Base-by-base conservation (phyloP, 139 green algal genomes). In the Chlorella sp. region DNA sequence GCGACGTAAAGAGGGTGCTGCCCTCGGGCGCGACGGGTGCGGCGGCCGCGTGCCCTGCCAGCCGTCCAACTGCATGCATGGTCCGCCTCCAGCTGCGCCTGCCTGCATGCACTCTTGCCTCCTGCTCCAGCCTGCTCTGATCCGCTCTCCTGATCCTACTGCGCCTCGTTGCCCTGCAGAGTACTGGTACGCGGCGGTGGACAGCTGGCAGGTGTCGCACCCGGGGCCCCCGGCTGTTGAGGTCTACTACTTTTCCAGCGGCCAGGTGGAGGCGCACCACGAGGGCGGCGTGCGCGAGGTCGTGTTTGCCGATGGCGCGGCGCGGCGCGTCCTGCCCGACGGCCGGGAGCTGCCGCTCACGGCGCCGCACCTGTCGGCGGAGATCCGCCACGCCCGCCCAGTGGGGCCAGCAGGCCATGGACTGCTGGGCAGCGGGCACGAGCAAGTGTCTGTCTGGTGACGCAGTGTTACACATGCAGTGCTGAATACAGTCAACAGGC, bases 161-260 rank as follows among this genome's bases (percentile, higher is more conserved):
- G n/a, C n/a, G n/a, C n/a, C n/a, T n/a, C n/a, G n/a, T n/a, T n/a
- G n/a, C n/a, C 27, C 46, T 1, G 81, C 91, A 25, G 87, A 98
- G 73, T 98, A 97, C 82, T 97, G 86, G 59, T 98, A 96, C 66
- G 71, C 74, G 5, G 85, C 92, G 74, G 88, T 96, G 43, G 60
- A 86, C 51, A 92, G 87, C 25, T 95, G 89, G 89, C 91, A 96
- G 73, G 89, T 84, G n/a, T 97, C 87, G 1, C 80, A 95, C 72
- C 42, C 86, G 41, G 46, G 72, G 31, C 88, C 89, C 29, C n/a
- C n/a, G n/a, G n/a, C n/a, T n/a, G 71, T 90, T 11, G 91, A 98
- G 71, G 91, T 97, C 25, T 98, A 94, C 80, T 84, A 94, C 73
- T 98, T 98, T 75, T 76, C 91, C 42, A 88, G 58, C 19, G 91